These are phyloP conservation scores for Didymella glomerata DNA, from an alignment of 2,329 filamentous ascomycete genomes.

Conservation along the genomic window DNA sequence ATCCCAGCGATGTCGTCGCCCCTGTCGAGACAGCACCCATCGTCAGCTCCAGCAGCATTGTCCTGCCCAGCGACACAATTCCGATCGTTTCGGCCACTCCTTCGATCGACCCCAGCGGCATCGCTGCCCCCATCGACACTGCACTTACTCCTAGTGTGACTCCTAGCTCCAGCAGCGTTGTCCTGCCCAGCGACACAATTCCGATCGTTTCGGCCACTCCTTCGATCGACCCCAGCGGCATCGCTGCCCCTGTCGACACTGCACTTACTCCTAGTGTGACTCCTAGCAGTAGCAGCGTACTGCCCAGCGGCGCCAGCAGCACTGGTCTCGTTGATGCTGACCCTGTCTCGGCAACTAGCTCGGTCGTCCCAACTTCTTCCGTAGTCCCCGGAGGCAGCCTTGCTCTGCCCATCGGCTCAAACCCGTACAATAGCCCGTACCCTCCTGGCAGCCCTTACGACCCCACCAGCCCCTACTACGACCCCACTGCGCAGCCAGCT, in stretches of 20 bases:
- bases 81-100: not conserved
- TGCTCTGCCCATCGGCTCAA: slow-evolving; percentile 6
- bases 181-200: not conserved
- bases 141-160: not conserved
- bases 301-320: not conserved
- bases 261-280: not conserved
- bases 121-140: not conserved
- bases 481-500: slow-evolving; percentile 7
- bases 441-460: not conserved
- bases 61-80: not conserved
- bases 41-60: not conserved
- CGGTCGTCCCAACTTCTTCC: not conserved
- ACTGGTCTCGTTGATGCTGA: not conserved
- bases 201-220: not conserved
- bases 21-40: not conserved
- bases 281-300: not conserved
- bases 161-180: not conserved
- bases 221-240: not conserved
- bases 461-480: not conserved
- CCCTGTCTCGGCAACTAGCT: not conserved
- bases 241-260: not conserved
- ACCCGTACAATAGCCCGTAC: slow-evolving; percentile 17
- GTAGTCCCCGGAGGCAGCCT: not conserved
- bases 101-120: not conserved
- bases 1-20: not conserved